phyloP scores from a whole-genome alignment of 208 protist genomes.

The Wallacemonas sp. region DNA sequence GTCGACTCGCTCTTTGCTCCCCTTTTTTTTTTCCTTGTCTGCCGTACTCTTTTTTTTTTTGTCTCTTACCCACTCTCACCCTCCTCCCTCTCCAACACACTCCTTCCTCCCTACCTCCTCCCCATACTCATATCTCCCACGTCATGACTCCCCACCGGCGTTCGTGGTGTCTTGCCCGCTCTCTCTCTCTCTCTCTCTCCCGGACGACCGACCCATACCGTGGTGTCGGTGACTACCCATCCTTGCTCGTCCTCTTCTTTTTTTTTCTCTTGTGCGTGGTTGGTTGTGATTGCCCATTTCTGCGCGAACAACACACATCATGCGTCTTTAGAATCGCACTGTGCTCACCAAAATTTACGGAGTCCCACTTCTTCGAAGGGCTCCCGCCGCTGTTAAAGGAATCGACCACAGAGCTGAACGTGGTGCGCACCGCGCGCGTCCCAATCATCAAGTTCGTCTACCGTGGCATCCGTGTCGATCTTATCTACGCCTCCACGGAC shows the following conservation, averaged over 20 bases:
- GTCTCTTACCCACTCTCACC: background rate
- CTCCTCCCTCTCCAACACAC: too few species aligned
- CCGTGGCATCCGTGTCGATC: slow-evolving; percentile 61
- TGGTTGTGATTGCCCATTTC: background rate
- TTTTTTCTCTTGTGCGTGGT: background rate
- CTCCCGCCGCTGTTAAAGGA: slow-evolving; percentile 42
- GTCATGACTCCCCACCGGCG: too few species aligned
- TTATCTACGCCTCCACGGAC: slow-evolving; percentile 68
- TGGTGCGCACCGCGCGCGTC: slow-evolving; percentile 66
- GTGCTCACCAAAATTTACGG: slow-evolving; percentile 44
- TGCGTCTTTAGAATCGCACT: slow-evolving; percentile 43
- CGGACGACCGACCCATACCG: too few species aligned
- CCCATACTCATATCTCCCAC: too few species aligned
- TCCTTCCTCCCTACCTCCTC: too few species aligned
- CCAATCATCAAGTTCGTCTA: slow-evolving; percentile 80
- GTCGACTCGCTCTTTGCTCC: background rate
- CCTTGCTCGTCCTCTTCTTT: slow-evolving; percentile 1
- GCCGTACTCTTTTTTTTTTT: background rate
- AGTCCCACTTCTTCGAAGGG: slow-evolving; percentile 43
- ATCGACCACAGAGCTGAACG: slow-evolving; percentile 31
- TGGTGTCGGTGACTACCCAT: too few species aligned
- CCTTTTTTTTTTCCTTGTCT: slow-evolving; percentile 1
- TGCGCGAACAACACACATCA: background rate
- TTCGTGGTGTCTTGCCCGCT: background rate
- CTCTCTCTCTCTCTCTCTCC: background rate